These are phyloP conservation scores for Diplodia sapinea DNA, from an alignment of 2,329 filamentous ascomycete genomes.

Conservation along the genomic window DNA sequence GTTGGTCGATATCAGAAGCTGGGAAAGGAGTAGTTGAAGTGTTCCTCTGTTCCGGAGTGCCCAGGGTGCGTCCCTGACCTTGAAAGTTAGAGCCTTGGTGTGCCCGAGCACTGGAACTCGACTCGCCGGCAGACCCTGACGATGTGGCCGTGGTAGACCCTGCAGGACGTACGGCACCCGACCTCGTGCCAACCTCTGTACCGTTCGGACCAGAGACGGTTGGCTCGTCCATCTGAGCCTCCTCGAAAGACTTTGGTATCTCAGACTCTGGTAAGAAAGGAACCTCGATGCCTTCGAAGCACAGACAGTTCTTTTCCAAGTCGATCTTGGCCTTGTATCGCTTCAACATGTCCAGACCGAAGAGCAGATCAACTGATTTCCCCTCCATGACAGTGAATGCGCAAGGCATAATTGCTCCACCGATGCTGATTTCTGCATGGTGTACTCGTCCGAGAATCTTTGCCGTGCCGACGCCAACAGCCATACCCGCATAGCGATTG, in stretches of 20 bases:
- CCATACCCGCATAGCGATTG: conserved; percentile 87
- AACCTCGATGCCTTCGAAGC: conserved; percentile 88
- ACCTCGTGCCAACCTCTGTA: conserved; percentile 83
- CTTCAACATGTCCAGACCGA: conserved; percentile 96
- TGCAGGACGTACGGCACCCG: conserved; percentile 73
- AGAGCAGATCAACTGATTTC: conserved; percentile 89
- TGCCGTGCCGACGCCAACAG: conserved; percentile 91
- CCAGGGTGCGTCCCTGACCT: conserved; percentile 42
- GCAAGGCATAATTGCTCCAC: conserved; percentile 83
- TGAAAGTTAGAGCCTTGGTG: conserved; percentile 36
- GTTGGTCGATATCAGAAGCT: conserved; percentile 73
- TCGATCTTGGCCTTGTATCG: conserved; percentile 94
- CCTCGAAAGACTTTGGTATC: conserved; percentile 82
- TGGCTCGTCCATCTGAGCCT: conserved; percentile 76
- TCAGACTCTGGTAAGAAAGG: conserved; percentile 91
- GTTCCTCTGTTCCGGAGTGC: conserved; percentile 35
- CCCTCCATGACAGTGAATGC: conserved; percentile 99
- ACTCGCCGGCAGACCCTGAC: conserved; percentile 31
- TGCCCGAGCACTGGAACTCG: conserved; percentile 7
- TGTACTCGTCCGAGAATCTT: conserved; percentile 95
- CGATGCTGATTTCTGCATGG: conserved; percentile 92
- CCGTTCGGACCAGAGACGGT: conserved; percentile 84
- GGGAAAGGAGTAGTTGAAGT: conserved; percentile 49
- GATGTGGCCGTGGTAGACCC: conserved; percentile 42
- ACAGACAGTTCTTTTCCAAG: conserved; percentile 78